Evolutionary conservation across 2,329 filamentous ascomycete genomes (phyloP).

Genomic region (Cytospora paraplurivora): DNA sequence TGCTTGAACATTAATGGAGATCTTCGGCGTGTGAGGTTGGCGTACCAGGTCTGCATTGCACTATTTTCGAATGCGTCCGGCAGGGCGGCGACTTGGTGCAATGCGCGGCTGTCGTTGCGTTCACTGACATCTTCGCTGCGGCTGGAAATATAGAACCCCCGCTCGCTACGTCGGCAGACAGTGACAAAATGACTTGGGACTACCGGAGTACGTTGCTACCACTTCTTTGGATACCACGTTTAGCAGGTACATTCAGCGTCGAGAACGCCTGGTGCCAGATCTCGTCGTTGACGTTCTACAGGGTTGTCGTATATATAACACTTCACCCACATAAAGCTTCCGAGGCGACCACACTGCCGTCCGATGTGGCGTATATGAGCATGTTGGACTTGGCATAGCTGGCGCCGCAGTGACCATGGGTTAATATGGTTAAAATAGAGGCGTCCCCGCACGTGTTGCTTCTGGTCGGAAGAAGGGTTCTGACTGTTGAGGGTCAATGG

Average conservation of each 20-base stretch:
- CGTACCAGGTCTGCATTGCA: slow-evolving; percentile 59
- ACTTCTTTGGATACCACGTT: slow-evolving; percentile 46
- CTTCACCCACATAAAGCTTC: slow-evolving; percentile 41
- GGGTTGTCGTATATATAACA: slow-evolving; percentile 34
- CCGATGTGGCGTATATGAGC: slow-evolving; percentile 38
- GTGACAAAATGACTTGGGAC: slow-evolving; percentile 40
- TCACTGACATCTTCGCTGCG: too few relatives aligned
- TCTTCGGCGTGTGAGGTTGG: slow-evolving; percentile 34
- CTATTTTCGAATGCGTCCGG: slow-evolving; percentile 51
- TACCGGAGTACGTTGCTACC: slow-evolving; percentile 46
- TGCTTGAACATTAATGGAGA: slow-evolving; percentile 32
- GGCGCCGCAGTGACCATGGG: slow-evolving; percentile 39
- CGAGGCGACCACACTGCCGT: slow-evolving; percentile 36
- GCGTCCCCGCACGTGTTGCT: slow-evolving; percentile 60
- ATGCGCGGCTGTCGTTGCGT: slow-evolving; percentile 37
- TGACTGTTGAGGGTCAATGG: too few relatives aligned
- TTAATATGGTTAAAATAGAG: slow-evolving; percentile 45
- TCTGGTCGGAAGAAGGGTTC: slow-evolving; percentile 29
- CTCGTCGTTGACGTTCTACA: background rate
- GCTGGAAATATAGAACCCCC: slow-evolving; percentile 44
- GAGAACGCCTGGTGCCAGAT: background rate
- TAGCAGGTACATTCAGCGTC: slow-evolving; percentile 27
- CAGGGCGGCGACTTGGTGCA: slow-evolving; percentile 46
- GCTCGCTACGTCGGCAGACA: slow-evolving; percentile 46
- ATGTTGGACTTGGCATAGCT: slow-evolving; percentile 31